phyloP scores from a whole-genome alignment of 2,329 filamentous ascomycete genomes.

The Diaporthe helianthi region DNA sequence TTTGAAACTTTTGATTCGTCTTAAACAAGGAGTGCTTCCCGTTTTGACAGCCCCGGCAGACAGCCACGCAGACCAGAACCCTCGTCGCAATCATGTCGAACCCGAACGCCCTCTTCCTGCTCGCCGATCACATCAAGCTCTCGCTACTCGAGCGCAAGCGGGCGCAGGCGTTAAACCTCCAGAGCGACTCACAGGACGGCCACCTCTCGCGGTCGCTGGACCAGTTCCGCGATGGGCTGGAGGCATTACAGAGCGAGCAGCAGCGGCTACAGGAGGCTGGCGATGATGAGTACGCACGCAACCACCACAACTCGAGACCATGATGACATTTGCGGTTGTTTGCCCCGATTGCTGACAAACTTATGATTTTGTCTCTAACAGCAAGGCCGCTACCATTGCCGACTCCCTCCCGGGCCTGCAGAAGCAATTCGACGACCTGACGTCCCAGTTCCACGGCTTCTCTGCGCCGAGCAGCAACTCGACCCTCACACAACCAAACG shows the following conservation, averaged over 20 bases:
- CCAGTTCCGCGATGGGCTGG: constrained; percentile 82
- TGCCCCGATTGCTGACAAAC: constrained; percentile 62
- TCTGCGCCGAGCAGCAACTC: constrained; percentile 56
- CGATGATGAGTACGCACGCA: constrained; percentile 65
- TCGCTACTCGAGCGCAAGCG: constrained; percentile 91
- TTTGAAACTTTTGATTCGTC: background rate
- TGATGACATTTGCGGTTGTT: background rate
- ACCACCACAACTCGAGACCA: constrained; percentile 11
- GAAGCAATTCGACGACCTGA: constrained; percentile 78
- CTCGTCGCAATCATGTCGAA: constrained; percentile 53
- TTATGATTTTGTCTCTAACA: constrained; percentile 36
- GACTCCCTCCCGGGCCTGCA: constrained; percentile 74
- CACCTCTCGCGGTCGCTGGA: constrained; percentile 90
- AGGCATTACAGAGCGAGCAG: constrained; percentile 69
- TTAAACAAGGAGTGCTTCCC: background rate
- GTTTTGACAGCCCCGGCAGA: constrained; percentile 1
- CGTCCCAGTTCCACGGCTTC: constrained; percentile 79
- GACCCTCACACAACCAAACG: constrained; percentile 67
- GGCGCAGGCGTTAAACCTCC: constrained; percentile 79
- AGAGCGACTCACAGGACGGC: constrained; percentile 81
- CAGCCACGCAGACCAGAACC: too few species aligned
- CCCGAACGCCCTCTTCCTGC: constrained; percentile 82
- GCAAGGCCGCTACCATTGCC: constrained; percentile 58
- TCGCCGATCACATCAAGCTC: constrained; percentile 96
- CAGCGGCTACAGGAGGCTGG: constrained; percentile 68